Evolutionary conservation across 2,329 filamentous ascomycete genomes (phyloP).

Genomic region (Talaromyces piceae): DNA sequence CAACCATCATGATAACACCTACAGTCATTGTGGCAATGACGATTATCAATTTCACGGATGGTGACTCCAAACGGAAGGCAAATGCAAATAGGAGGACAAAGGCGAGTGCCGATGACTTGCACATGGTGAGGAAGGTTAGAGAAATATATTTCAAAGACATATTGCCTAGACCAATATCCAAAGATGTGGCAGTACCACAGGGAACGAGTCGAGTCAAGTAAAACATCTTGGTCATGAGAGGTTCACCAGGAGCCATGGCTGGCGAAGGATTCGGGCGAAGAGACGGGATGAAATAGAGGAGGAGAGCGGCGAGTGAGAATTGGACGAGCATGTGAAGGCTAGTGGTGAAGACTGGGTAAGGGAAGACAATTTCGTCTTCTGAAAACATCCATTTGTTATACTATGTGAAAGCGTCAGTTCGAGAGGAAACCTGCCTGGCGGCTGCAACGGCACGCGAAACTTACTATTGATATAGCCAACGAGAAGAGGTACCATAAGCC

Average conservation of each 20-base stretch:
- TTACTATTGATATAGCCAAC: slow-evolving; percentile 80
- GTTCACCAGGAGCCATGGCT: slow-evolving; percentile 39
- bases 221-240: slow-evolving; percentile 75
- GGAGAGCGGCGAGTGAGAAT: slow-evolving; percentile 67
- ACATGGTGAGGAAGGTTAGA: slow-evolving; percentile 98
- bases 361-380: slow-evolving; percentile 74
- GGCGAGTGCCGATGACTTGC: slow-evolving; percentile 91
- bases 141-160: slow-evolving; percentile 94
- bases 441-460: slow-evolving; percentile 24
- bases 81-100: slow-evolving; percentile 96
- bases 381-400: slow-evolving; percentile 99
- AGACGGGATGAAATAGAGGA: slow-evolving; percentile 75
- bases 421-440: neutral
- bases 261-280: slow-evolving; percentile 58
- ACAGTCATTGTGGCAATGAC: slow-evolving; percentile 89
- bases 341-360: slow-evolving; percentile 91
- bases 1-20: slow-evolving; percentile 97
- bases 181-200: slow-evolving; percentile 82
- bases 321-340: slow-evolving; percentile 94
- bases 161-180: slow-evolving; percentile 94
- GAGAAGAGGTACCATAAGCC: slow-evolving; percentile 87
- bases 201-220: slow-evolving; percentile 88
- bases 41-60: slow-evolving; percentile 73
- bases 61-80: slow-evolving; percentile 80
- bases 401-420: slow-evolving; percentile 35